These are phyloP conservation scores for Microsporum canis DNA, from an alignment of 2,329 filamentous ascomycete genomes.

Conservation along the genomic window DNA sequence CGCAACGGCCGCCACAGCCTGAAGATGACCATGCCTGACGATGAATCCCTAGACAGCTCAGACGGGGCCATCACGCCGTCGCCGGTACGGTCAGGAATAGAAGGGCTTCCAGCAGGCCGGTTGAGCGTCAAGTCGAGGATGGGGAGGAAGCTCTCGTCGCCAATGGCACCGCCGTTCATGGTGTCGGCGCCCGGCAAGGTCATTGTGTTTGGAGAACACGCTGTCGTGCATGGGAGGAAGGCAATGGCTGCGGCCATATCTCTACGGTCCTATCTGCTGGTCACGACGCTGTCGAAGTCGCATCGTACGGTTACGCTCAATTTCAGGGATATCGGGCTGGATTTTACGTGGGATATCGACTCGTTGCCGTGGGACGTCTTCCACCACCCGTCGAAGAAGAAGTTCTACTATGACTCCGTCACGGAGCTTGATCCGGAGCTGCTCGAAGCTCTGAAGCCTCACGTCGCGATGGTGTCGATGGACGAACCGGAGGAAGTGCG, in stretches of 20 bases:
- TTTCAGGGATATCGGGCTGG: constrained; percentile 81
- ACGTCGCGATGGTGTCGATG: constrained; percentile 60
- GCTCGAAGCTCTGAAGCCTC: constrained; percentile 66
- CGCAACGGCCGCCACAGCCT: background rate
- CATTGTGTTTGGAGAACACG: constrained; percentile 95
- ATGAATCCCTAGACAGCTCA: constrained; percentile 22
- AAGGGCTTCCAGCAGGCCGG: constrained; percentile 15
- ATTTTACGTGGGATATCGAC: constrained; percentile 91
- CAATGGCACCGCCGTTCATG: constrained; percentile 82
- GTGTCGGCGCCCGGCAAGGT: constrained; percentile 96
- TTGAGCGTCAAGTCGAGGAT: constrained; percentile 10
- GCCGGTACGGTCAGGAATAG: constrained; percentile 14
- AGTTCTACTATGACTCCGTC: constrained; percentile 83
- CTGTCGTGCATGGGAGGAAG: constrained; percentile 94
- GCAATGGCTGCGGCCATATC: constrained; percentile 94
- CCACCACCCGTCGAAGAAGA: constrained; percentile 71
- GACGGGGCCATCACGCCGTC: constrained; percentile 24
- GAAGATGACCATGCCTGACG: constrained; percentile 5
- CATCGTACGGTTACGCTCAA: constrained; percentile 75
- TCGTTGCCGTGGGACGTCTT: constrained; percentile 79
- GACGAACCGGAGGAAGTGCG: constrained; percentile 56
- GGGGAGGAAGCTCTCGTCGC: constrained; percentile 39
- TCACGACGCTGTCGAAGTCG: constrained; percentile 87
- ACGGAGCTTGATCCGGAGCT: constrained; percentile 76
- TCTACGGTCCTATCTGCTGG: constrained; percentile 88